Evolutionary conservation across 768 basidiomycete genomes (phyloP), one percentile per base, ranked within the genome.

Genomic region (Suillus variegatus): DNA sequence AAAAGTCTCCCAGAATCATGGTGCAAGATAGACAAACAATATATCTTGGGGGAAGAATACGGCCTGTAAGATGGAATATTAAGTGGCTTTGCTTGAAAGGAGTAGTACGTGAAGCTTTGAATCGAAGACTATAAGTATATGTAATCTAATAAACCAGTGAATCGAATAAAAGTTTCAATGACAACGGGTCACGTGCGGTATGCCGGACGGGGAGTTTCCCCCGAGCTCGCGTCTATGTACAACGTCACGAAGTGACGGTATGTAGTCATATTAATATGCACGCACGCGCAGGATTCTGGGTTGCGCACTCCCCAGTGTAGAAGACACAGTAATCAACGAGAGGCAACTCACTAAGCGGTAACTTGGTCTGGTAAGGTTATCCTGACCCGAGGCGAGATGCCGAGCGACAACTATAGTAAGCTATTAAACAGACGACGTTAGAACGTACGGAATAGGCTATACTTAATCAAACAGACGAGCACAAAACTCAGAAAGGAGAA

Each of bases 1-100:
- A 70, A 28, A 65, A 65, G 10, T 62, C 58, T 47, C 62, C 67
- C 32, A 73, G 44, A 36, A n/a, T 69, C 71, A 73, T 73, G 28
- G 18, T 10, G 13, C 22, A 49, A 49, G 22, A 9, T 47, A 12
- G n/a, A 47, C 5, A 22, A 6, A 20, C 5, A 22, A 14, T 51
- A 25, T 51, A 51, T 16, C 6, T 25, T 7, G 6, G 47, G 7
- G 13, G 14, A 25, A 25, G 22, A 7, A 51, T 51, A 14, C 6
- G 8, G 14, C 6, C 49, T 51, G 22, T 7, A 25, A 3, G 22
- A 51, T 46, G 6, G 22, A 49, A 25, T 22, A 47, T n/a, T 47
- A 22, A n/a, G n/a, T 12, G 47, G 13, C n/a, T 49, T 49, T 13
- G 9, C 38, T 40, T 40, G 12, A 40, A 40, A 13, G 13, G 5